Percentiles rank a stretch among this genome's conserved stretches.
Conservation (phyloP, 1,139 yeast genomes). For the Hemisphaericaspora xylofermentans region DNA sequence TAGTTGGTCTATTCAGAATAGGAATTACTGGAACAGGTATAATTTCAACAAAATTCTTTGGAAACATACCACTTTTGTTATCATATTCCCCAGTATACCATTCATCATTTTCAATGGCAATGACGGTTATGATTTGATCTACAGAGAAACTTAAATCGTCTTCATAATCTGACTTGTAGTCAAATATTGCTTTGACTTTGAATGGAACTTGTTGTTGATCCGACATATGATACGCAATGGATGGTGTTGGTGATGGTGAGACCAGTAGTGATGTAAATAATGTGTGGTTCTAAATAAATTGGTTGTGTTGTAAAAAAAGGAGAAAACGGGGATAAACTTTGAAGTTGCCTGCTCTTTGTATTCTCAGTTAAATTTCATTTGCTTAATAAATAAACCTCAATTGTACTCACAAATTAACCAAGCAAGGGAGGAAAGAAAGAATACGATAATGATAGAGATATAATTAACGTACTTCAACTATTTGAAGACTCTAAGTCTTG, state of each 20-base stretch:
- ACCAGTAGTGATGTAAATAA: neutral
- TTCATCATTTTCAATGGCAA: slow-evolving; percentile 62
- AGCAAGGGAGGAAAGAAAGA: too few relatives aligned
- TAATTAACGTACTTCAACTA: too few relatives aligned
- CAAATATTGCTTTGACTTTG: slow-evolving; percentile 66
- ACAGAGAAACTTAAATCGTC: slow-evolving; percentile 76
- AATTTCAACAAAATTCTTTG: slow-evolving; percentile 73
- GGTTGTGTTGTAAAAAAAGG: too few relatives aligned
- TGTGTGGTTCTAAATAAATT: too few relatives aligned
- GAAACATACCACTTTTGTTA: slow-evolving; percentile 76
- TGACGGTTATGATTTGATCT: slow-evolving; percentile 72
- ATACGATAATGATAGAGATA: too few relatives aligned
- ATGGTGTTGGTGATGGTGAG: neutral
- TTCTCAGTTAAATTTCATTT: too few relatives aligned
- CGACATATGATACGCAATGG: slow-evolving; percentile 6
- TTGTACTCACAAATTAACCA: too few relatives aligned
- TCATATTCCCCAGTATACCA: slow-evolving; percentile 79
- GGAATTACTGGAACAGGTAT: slow-evolving; percentile 17
- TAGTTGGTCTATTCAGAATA: slow-evolving; percentile 13
- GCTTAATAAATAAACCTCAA: too few relatives aligned
- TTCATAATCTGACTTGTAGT: slow-evolving; percentile 73
- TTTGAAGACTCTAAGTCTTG: too few relatives aligned
- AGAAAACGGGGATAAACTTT: too few relatives aligned
- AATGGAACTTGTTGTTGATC: slow-evolving; percentile 45
- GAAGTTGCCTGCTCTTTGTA: too few relatives aligned